These are phyloP conservation scores for Solanum etuberosum DNA, from an alignment of 257 asterid species.

Conservation along the genomic window DNA sequence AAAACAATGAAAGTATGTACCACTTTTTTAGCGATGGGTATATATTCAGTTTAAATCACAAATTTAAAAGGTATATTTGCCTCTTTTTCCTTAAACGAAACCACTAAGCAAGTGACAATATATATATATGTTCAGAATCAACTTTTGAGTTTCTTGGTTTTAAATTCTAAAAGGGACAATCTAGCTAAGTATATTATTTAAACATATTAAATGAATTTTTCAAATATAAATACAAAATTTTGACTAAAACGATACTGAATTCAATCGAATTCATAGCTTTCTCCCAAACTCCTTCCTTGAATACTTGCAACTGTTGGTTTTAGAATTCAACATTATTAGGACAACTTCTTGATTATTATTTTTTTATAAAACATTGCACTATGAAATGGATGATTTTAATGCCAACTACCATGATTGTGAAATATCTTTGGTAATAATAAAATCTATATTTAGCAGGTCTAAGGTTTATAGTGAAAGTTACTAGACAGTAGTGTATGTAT, in stretches of 20 bases:
- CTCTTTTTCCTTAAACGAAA: not conserved
- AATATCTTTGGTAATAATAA: not conserved
- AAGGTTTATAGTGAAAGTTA: not conserved
- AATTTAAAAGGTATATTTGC: not conserved
- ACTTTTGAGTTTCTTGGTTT: not conserved
- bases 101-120: not conserved
- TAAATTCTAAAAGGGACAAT: not conserved
- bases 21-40: not conserved
- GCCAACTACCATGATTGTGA: not conserved
- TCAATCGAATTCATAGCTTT: not conserved
- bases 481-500: not conserved
- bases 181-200: not conserved
- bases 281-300: not conserved
- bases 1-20: not conserved
- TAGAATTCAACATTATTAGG: not conserved
- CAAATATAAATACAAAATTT: not conserved
- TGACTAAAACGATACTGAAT: not conserved
- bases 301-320: not conserved
- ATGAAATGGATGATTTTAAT: not conserved
- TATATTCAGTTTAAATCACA: not conserved
- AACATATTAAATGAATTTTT: not conserved
- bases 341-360: not conserved
- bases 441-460: not conserved
- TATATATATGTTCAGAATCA: not conserved
- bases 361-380: not conserved